A percentile compares a stretch with the other conserved stretches of the same genome.
Evolutionary conservation across 345 rosid genomes (phyloP).

Genomic region (Eucalyptus cloeziana): DNA sequence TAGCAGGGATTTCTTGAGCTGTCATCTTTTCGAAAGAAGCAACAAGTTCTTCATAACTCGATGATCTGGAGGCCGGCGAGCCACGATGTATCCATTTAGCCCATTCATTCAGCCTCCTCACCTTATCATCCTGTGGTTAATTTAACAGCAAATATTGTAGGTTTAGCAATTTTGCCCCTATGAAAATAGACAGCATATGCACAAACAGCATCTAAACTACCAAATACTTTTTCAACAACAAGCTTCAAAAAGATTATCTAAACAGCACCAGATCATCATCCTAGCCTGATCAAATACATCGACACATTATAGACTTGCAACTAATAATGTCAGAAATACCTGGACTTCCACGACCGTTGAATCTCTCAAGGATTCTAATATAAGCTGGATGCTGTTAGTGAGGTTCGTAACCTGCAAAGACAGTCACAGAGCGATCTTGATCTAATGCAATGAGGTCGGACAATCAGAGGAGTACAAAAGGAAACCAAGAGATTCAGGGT

Average conservation of each 20-base stretch:
- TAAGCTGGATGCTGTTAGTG: slow-evolving; percentile 38
- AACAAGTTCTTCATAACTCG: slow-evolving; percentile 8
- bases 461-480: neutral
- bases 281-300: neutral
- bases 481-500: neutral
- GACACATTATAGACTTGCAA: neutral
- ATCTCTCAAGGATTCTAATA: slow-evolving; percentile 47
- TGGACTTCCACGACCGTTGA: slow-evolving; percentile 63
- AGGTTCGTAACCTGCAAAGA: slow-evolving; percentile 47
- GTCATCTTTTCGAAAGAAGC: slow-evolving; percentile 22
- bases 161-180: neutral
- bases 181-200: neutral
- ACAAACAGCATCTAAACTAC: neutral
- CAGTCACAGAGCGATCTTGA: neutral
- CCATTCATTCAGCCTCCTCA: slow-evolving; percentile 55
- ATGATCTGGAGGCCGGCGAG: neutral
- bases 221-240: neutral
- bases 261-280: neutral
- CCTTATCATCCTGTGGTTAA: slow-evolving; percentile 28
- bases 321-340: slow-evolving; percentile 10
- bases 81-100: slow-evolving; percentile 25
- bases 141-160: neutral
- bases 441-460: neutral
- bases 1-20: slow-evolving; percentile 6
- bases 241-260: neutral